Base-by-base conservation (phyloP, 2,329 filamentous ascomycete genomes). In the Parafenestella ontariensis region DNA sequence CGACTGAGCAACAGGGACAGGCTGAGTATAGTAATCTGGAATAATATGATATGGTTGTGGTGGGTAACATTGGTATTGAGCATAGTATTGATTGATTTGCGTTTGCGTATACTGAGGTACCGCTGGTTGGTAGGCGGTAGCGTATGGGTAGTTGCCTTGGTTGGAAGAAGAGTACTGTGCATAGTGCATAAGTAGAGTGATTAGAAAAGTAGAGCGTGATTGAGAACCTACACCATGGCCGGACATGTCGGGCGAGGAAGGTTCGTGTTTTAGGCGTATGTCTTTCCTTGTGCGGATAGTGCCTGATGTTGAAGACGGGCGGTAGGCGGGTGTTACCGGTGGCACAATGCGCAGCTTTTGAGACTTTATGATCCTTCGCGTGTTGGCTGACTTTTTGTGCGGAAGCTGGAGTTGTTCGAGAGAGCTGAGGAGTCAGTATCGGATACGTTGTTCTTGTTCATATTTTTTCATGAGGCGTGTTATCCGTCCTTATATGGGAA, bases 91-190 rank as follows among this genome's bases (percentile, higher is more conserved):
- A 28, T 66, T 58, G 46, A 74, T 61, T 37, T 73, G 70, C 13
- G 68, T 54, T 31, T 72, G 69, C 8, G 71, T 74, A 54, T 73
- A 74, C 34, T 71, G 67, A 23, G 68, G 68, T 44, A 69, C 56
- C 11, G 48, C 29, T 20, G 51, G 23, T 46, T 53, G 48, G 34
- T 69, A 68, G 1, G 46, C 33, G 5, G 61, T 48, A 15, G 56
- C 33, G 36, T 61, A 59, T 31, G 62, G 62, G 46, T 65, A 69
- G 43, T 52, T 58, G 23, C 58, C 52, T 41, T 65, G 65, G 33
- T 63, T 56, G 11, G 58, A 43, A 3, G 58, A 62, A 3, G 66
- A 57, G 45, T 72, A 71, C 62, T 69, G 45, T 33, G 21, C 1
- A 1, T 40, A 53, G 51, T 42, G 43, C 26, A 21, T 21, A 17